phyloP scores from a whole-genome alignment of 805 yeast species.

The Myxozyma udenii region DNA sequence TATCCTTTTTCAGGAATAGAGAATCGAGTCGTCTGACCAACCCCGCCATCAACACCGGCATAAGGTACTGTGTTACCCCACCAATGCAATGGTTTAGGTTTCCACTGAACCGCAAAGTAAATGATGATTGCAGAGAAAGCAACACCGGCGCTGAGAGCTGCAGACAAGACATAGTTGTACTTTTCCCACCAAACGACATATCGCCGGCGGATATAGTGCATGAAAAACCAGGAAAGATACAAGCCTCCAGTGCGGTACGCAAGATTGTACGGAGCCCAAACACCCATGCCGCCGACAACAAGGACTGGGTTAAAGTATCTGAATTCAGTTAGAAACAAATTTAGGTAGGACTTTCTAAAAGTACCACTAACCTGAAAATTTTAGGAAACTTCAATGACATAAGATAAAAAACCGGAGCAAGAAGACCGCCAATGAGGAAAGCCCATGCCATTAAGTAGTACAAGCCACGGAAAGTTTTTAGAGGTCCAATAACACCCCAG shows the following conservation, averaged over 20 bases:
- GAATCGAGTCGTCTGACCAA: conserved; percentile 13
- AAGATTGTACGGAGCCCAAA: conserved; percentile 38
- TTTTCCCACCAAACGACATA: conserved; percentile 73
- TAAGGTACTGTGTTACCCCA: conserved; percentile 54
- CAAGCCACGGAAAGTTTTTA: conserved; percentile 54
- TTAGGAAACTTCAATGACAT: conserved; percentile 3
- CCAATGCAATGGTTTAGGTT: conserved; percentile 49
- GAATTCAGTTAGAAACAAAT: background rate
- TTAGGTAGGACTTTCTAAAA: background rate
- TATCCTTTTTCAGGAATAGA: conserved; percentile 35
- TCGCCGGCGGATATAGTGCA: conserved; percentile 53
- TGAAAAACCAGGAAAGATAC: conserved; percentile 50
- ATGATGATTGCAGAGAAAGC: conserved; percentile 61
- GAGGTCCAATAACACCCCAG: conserved; percentile 68
- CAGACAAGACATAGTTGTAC: conserved; percentile 64
- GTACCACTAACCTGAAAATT: background rate
- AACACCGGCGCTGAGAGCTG: conserved; percentile 65
- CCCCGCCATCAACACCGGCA: conserved; percentile 24
- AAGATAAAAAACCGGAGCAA: conserved; percentile 25
- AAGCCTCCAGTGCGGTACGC: conserved; percentile 30
- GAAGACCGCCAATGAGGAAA: conserved; percentile 55
- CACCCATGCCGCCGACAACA: conserved; percentile 39
- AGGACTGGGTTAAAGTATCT: conserved; percentile 20
- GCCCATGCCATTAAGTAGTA: conserved; percentile 58
- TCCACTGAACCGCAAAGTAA: conserved; percentile 50